phyloP scores from a whole-genome alignment of 2,329 filamentous ascomycete genomes.

The Keithomyces neogunnii region DNA sequence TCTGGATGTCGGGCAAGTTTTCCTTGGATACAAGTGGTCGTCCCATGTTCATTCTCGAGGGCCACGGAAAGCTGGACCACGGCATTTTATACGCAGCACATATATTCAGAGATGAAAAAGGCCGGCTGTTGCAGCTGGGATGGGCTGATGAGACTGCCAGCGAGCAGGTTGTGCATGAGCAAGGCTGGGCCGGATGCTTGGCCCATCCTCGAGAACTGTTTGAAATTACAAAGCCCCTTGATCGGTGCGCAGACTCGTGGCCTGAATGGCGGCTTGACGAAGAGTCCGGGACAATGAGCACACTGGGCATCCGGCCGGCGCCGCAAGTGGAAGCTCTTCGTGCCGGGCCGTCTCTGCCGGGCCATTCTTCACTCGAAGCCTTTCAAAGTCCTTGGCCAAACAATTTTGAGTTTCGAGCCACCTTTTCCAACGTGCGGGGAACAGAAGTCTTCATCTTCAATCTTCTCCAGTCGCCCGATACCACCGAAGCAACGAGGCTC shows the following conservation, averaged over 20 bases:
- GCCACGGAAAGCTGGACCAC: constrained; percentile 12
- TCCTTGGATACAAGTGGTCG: not conserved
- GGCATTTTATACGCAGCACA: constrained; percentile 15
- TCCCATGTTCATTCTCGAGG: constrained; percentile 6
- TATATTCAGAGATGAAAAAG: constrained; percentile 12
- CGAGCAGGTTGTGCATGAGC: constrained; percentile 4
- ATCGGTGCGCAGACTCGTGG: not conserved
- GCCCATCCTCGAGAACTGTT: constrained; percentile 10
- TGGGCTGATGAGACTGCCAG: constrained; percentile 12
- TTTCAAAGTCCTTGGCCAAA: constrained; percentile 1
- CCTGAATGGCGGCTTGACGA: constrained; percentile 9
- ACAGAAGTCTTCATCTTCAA: constrained; percentile 6
- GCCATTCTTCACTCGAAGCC: not conserved
- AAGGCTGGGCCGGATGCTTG: constrained; percentile 12
- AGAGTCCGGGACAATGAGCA: constrained; percentile 6
- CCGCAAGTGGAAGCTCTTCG: constrained; percentile 5
- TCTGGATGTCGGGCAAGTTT: constrained; percentile 9
- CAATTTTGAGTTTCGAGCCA: constrained; percentile 7
- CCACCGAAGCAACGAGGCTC: constrained; percentile 9
- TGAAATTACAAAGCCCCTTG: constrained; percentile 2
- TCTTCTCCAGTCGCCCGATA: constrained; percentile 5
- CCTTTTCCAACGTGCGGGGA: constrained; percentile 2
- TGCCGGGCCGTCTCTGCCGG: not conserved
- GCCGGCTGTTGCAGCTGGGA: constrained; percentile 11
- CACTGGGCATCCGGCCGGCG: constrained; percentile 11